These are phyloP conservation scores for Halteria grandinella DNA, from an alignment of 73 alveolate genomes.

Conservation along the genomic window DNA sequence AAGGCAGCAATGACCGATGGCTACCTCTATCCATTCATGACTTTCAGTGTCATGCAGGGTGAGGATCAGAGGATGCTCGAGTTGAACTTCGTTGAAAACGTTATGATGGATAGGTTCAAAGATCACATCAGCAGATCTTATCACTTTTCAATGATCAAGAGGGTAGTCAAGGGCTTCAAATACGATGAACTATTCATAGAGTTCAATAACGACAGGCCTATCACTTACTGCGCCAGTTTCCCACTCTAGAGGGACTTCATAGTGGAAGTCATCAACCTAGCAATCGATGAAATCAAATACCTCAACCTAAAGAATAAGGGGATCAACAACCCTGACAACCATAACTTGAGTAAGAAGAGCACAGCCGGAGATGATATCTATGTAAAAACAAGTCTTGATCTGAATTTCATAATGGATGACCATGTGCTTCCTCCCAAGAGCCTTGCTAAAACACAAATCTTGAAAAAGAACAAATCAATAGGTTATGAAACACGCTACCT, in stretches of 20 bases:
- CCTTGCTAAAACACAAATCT: slow-evolving; percentile 24
- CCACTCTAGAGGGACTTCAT: slow-evolving; percentile 55
- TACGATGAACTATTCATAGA: slow-evolving; percentile 57
- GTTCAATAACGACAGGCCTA: slow-evolving; percentile 42
- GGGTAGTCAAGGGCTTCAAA: slow-evolving; percentile 42
- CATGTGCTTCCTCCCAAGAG: slow-evolving; percentile 49
- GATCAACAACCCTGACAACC: slow-evolving; percentile 48
- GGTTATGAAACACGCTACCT: slow-evolving; percentile 55
- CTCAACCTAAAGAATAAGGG: slow-evolving; percentile 15
- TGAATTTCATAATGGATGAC: slow-evolving; percentile 54
- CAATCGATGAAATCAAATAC: slow-evolving; percentile 9
- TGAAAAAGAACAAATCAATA: slow-evolving; percentile 49
- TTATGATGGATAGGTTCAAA: slow-evolving; percentile 20
- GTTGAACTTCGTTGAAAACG: slow-evolving; percentile 45
- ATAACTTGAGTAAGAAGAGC: slow-evolving; percentile 31
- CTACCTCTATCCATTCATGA: slow-evolving; percentile 55
- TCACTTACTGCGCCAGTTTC: slow-evolving; percentile 33
- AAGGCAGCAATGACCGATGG: slow-evolving; percentile 35
- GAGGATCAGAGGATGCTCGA: slow-evolving; percentile 37
- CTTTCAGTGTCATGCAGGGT: slow-evolving; percentile 13
- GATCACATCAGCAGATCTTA: slow-evolving; percentile 38
- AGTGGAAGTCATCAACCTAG: slow-evolving; percentile 38
- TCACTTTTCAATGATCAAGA: slow-evolving; percentile 37
- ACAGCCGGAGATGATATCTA: slow-evolving; percentile 4
- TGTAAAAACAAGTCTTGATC: slow-evolving; percentile 19